These are phyloP conservation scores for Fusarium nematophilum DNA, from an alignment of 2,329 filamentous ascomycete genomes.

Conservation along the genomic window DNA sequence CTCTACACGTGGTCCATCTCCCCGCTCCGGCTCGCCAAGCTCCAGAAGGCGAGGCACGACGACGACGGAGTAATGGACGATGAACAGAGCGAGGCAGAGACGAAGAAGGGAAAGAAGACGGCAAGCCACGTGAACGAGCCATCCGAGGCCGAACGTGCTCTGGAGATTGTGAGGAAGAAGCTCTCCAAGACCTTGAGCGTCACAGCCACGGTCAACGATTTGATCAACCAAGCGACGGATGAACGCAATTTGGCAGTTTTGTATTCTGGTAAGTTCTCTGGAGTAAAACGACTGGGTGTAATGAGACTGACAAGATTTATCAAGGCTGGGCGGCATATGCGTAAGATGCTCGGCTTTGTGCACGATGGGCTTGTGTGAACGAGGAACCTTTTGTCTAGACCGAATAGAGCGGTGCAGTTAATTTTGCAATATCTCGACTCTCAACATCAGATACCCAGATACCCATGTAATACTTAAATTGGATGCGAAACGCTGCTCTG, in stretches of 20 bases:
- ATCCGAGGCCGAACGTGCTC: constrained; percentile 86
- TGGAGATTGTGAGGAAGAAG: constrained; percentile 96
- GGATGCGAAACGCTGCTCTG: neutral
- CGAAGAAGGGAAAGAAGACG: constrained; percentile 52
- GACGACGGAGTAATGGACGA: constrained; percentile 54
- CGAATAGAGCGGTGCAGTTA: neutral
- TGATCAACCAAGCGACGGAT: constrained; percentile 96
- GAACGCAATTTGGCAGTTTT: constrained; percentile 91
- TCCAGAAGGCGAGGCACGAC: constrained; percentile 70
- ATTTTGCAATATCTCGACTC: too few species aligned
- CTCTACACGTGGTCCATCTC: constrained; percentile 96
- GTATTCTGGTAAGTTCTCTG: constrained; percentile 73
- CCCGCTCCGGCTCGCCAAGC: constrained; percentile 71
- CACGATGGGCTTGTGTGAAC: neutral
- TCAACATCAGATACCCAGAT: too few species aligned
- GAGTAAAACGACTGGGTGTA: neutral
- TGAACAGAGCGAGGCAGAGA: constrained; percentile 55
- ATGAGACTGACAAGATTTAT: constrained; percentile 34
- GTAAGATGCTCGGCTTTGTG: constrained; percentile 35
- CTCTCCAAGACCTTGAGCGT: constrained; percentile 93
- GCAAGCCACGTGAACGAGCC: constrained; percentile 62
- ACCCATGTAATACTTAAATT: too few species aligned
- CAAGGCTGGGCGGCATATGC: constrained; percentile 61
- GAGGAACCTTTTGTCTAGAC: neutral
- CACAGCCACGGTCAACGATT: constrained; percentile 92